Evolutionary conservation across 2,329 filamentous ascomycete genomes (phyloP).

Genomic region (Venturia carpophila): DNA sequence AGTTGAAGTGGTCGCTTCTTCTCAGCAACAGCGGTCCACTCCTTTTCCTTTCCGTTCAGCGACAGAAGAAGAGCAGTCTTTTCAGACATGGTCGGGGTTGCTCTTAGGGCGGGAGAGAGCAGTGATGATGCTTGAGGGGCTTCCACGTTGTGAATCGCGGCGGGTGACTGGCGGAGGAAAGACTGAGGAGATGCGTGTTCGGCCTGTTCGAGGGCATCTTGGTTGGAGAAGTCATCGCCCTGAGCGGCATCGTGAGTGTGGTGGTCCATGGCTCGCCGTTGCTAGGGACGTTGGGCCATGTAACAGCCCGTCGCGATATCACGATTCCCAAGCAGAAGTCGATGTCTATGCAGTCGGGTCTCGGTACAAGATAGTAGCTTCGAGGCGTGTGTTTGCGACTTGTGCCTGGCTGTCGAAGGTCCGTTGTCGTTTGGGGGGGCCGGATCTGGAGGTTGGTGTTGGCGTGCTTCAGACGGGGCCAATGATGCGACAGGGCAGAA

Average conservation of each 20-base stretch:
- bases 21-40: conserved; percentile 29
- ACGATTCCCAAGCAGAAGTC: background rate
- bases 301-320: background rate
- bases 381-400: conserved; percentile 14
- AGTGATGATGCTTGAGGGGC: background rate
- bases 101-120: background rate
- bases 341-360: background rate
- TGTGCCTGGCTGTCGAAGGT: background rate
- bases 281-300: conserved; percentile 5
- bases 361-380: background rate
- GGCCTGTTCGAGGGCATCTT: background rate
- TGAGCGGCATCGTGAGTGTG: conserved; percentile 3
- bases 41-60: conserved; percentile 43
- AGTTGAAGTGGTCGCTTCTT: conserved; percentile 54
- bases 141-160: background rate
- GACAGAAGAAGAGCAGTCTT: conserved; percentile 22
- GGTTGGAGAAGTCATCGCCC: conserved; percentile 4
- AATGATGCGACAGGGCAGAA: background rate
- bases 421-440: background rate
- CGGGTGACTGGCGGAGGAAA: conserved; percentile 11
- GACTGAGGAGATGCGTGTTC: conserved; percentile 9
- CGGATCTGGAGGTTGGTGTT: background rate
- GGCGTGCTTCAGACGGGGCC: background rate
- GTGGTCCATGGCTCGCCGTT: conserved; percentile 11
- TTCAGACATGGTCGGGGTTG: conserved; percentile 8